Percentiles rank a stretch among this genome's conserved stretches.
Conservation (phyloP, 345 rosid genomes). For the Melaleuca quinquenervia region DNA sequence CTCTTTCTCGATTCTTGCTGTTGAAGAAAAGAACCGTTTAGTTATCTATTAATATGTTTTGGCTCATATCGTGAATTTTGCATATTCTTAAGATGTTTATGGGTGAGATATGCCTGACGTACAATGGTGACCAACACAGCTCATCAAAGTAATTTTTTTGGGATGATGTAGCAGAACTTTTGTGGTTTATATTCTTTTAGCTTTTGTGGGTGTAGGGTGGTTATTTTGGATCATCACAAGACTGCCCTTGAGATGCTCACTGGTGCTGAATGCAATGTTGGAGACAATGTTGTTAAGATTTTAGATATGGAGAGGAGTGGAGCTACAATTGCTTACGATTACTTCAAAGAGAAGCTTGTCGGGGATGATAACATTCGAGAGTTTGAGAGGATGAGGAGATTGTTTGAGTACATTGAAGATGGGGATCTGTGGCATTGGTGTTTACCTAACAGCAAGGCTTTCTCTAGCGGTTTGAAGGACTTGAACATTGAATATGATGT, state of each 20-base stretch:
- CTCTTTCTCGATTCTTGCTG: background rate
- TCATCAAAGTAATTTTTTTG: background rate
- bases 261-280: conserved; percentile 5
- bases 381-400: conserved; percentile 30
- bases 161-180: background rate
- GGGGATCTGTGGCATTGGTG: conserved; percentile 75
- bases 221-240: conserved; percentile 61
- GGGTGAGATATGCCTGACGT: background rate
- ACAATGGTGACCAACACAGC: background rate
- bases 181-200: background rate
- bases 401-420: conserved; percentile 64
- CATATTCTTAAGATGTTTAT: background rate
- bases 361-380: background rate
- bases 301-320: conserved; percentile 68
- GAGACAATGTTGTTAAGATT: conserved; percentile 35
- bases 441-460: conserved; percentile 56
- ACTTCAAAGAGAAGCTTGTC: conserved; percentile 40
- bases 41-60: background rate
- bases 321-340: conserved; percentile 67
- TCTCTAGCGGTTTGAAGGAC: conserved; percentile 61
- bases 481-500: conserved; percentile 33
- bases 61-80: background rate
- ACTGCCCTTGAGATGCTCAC: conserved; percentile 44
- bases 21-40: background rate
- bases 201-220: conserved; percentile 15